phyloP scores from a whole-genome alignment of 768 basidiomycete genomes.

The Trametes gibbosa region DNA sequence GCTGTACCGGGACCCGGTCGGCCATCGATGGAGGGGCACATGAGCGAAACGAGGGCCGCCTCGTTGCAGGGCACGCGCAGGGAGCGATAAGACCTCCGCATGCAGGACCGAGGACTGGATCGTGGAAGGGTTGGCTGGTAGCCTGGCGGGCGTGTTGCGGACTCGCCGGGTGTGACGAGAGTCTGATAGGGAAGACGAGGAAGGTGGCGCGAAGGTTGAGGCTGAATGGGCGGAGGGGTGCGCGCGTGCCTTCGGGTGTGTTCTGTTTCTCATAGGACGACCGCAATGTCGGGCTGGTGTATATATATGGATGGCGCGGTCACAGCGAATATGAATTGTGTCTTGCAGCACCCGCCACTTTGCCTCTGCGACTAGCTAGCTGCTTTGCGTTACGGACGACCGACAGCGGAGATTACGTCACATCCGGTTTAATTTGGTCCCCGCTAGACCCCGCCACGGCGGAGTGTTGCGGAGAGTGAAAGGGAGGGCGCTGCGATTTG shows the following conservation, averaged over 20 bases:
- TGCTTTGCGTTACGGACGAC: background rate
- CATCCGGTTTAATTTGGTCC: background rate
- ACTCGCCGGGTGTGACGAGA: background rate
- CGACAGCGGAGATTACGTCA: slow-evolving; percentile 11
- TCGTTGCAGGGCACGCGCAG: slow-evolving; percentile 14
- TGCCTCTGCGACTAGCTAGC: background rate
- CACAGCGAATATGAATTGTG: background rate
- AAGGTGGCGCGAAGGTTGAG: background rate
- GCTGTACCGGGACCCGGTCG: background rate
- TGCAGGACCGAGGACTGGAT: background rate
- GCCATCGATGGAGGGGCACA: slow-evolving; percentile 15
- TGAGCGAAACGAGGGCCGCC: slow-evolving; percentile 15
- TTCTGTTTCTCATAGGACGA: slow-evolving; percentile 5
- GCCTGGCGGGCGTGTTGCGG: background rate
- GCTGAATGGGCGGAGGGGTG: background rate
- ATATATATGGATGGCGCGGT: background rate
- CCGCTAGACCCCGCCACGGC: slow-evolving; percentile 13
- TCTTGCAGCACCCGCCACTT: background rate
- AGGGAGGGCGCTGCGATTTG: background rate
- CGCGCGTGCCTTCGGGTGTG: background rate
- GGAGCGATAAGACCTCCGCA: slow-evolving; percentile 5
- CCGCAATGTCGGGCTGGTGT: background rate
- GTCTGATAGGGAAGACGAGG: slow-evolving; percentile 3
- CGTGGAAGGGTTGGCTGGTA: background rate
- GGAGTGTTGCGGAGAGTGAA: background rate